Conservation (phyloP, 2,329 filamentous ascomycete genomes). For the Stylonectria norvegica region DNA sequence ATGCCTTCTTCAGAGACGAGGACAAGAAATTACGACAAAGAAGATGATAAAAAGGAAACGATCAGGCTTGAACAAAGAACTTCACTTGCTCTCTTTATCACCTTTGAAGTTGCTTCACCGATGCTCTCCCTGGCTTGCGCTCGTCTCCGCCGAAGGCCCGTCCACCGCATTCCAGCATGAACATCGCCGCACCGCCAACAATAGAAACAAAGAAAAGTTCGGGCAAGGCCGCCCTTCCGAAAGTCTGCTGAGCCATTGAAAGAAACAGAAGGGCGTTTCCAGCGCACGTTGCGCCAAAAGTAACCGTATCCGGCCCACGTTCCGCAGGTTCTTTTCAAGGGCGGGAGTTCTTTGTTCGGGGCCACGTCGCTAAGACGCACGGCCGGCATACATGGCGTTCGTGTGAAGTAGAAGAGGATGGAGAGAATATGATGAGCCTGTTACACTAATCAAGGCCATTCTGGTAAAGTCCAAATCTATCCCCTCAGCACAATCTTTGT, state of each 20-base stretch:
- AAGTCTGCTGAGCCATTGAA: not conserved
- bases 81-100: slow-evolving; percentile 1
- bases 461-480: no score
- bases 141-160: slow-evolving; percentile 7
- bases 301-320: no score
- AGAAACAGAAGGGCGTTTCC: no score
- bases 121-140: slow-evolving; percentile 4
- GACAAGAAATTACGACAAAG: not conserved
- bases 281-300: no score
- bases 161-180: slow-evolving; percentile 5
- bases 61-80: slow-evolving; percentile 1
- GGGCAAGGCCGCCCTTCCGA: slow-evolving; percentile 6
- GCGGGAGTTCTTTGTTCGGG: no score
- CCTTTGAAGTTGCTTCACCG: not conserved
- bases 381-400: no score
- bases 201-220: slow-evolving; percentile 22
- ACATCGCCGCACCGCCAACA: slow-evolving; percentile 6
- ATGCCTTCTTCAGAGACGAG: not conserved
- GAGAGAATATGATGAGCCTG: no score
- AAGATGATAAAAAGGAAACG: not conserved
- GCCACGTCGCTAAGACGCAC: no score
- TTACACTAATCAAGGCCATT: no score
- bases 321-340: no score
- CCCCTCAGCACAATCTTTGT: no score
- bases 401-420: no score